Base-by-base conservation (phyloP, 768 basidiomycete genomes). In the Boletus subparvulus region DNA sequence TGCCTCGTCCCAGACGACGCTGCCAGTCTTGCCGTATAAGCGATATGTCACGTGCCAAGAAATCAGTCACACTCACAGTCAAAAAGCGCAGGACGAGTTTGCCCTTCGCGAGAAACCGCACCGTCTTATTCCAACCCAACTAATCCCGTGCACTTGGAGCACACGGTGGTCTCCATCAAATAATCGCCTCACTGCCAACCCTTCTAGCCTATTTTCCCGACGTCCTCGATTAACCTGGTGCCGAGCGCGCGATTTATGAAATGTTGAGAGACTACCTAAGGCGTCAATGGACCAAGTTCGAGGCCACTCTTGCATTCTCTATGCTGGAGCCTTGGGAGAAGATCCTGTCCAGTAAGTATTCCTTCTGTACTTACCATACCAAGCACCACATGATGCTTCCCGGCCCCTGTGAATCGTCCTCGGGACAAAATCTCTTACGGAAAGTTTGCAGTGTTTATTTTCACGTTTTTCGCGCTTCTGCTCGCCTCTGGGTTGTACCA, bases 321-420 rank as follows among this genome's bases (percentile, higher is more conserved):
- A 80, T 88, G 75, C 75, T 87, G 55, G 86, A 89, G 69, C 79
- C 82, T 54, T 88, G 87, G 87, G 87, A 89, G 74, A 85, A 85
- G 65, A 46, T 80, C 28, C 60, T 87, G 47, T 75, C 83, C 57
- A 63, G 87, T 87, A 62, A 62, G 86, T 59, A 12, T 77, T 37
- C 17, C 36, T 47, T 47, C 13, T 14, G 10, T 55, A 10, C 4
- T 24, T 24, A 13, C 17, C 46, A 39, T 17, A 37, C 33, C 28
- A 16, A 37, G 35, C 41, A 19, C n/a, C 32, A 24, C 40, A 17
- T 14, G 6, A 11, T 21, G 1, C 32, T 47, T 58, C 43, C 33
- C 37, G 17, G 21, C 58, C 28, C n/a, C 47, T 48, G 39, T 49
- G 49, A 47, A 14, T 35, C 28, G 24, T 44, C 37, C 11, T 32